Conservation (phyloP, 148 eudicot species). For the Arbutus unedo region DNA sequence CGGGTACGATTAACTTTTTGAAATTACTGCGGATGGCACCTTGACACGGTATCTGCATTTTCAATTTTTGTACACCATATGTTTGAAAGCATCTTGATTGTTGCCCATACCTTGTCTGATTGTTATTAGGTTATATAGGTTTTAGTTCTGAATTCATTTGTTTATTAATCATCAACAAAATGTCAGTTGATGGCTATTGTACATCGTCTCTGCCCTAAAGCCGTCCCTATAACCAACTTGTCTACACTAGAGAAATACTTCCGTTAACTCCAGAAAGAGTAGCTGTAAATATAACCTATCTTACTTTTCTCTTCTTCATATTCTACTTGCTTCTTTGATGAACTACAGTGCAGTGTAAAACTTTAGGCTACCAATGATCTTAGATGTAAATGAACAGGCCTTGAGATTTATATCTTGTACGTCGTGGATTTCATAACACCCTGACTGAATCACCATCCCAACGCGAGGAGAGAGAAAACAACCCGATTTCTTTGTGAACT, state of each 20-base stretch:
- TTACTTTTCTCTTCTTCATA: slow-evolving; percentile 8
- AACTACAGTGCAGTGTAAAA: slow-evolving; percentile 22
- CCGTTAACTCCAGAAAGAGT: slow-evolving; percentile 20
- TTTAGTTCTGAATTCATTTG: slow-evolving; percentile 3
- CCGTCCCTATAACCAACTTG: slow-evolving; percentile 18
- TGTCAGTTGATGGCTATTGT: slow-evolving; percentile 23
- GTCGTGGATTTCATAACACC: slow-evolving; percentile 17
- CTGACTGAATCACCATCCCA: slow-evolving; percentile 23
- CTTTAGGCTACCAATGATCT: slow-evolving; percentile 28
- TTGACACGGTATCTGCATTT: background rate
- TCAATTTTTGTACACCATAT: background rate
- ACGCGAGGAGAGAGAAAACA: slow-evolving; percentile 22
- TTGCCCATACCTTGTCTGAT: background rate
- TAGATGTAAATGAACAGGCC: slow-evolving; percentile 19
- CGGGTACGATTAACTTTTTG: background rate
- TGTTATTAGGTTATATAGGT: background rate
- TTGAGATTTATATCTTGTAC: slow-evolving; percentile 21
- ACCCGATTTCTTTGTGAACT: slow-evolving; percentile 19
- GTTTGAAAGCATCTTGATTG: background rate
- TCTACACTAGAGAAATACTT: slow-evolving; percentile 20
- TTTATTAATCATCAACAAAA: slow-evolving; percentile 19
- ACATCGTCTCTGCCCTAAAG: slow-evolving; percentile 24
- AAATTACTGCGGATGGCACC: background rate
- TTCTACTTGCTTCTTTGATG: slow-evolving; percentile 17
- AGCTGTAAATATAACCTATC: slow-evolving; percentile 17